Evolutionary conservation across 345 rosid species (phyloP), one percentile per base, ranked within the genome.

Genomic region (Eucalyptus guilfoylei): DNA sequence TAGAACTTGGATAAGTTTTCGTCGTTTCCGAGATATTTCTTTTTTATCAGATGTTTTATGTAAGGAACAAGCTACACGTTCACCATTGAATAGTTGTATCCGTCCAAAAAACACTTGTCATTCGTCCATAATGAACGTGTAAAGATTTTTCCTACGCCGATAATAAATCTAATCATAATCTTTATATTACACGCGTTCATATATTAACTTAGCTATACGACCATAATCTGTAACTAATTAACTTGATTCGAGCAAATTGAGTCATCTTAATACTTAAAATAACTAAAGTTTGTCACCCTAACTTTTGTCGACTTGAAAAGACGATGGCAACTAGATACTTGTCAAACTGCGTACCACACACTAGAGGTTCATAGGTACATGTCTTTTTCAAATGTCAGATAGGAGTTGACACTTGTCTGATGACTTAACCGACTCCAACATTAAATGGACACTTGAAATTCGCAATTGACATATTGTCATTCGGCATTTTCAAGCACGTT

Each of bases 191-290:
- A 8, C 1, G 21, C 3, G 21, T 64, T n/a, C 37, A 7, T 64
- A 21, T 52, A 19, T 64, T 64, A n/a, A 37, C 28, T 72, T 3
- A 11, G 45, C 11, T 11, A 19, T 42, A 19, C 14, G 13, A 11
- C 45, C 28, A 5, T 10, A 37, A 10, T 21, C 28, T 3, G 2
- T 19, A 37, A 72, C 14, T 37, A 5, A 19, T 72, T 17, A 5
- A 37, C 45, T 34, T 6, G 8, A 37, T 19, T 37, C 1, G 0
- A 37, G 26, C 26, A 37, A 19, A 72, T 10, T 0, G 14, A 37
- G 15, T 37, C 28, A 5, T 19, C 11, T 72, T 3, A 0, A 9
- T 32, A 34, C 2, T 72, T 19, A 9, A 19, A 21, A 72, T 34
- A 37, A 11, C 2, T 8, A 6, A n/a, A 64, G 23, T 37, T 21